Evolutionary conservation across 306 rosid species (phyloP).

Genomic region (Dicorynia guianensis): DNA sequence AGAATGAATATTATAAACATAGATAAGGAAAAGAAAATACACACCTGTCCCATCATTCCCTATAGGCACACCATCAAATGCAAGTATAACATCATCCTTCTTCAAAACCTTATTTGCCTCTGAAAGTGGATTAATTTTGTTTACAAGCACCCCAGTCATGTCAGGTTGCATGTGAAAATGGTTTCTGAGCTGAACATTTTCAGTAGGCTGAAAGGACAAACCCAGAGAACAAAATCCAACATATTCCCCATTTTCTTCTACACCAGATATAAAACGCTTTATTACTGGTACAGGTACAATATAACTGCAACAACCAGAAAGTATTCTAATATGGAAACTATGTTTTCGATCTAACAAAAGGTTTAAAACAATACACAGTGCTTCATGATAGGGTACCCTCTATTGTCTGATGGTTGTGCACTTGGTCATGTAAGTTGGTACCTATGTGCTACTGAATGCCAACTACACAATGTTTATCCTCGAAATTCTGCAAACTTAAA

Average conservation of each 20-base stretch:
- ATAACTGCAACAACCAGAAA: conserved; percentile 68
- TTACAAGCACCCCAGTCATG: conserved; percentile 88
- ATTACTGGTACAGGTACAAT: conserved; percentile 95
- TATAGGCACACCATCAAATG: conserved; percentile 84
- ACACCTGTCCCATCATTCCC: conserved; percentile 97
- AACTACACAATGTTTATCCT: not conserved
- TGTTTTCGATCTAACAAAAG: conserved; percentile 40
- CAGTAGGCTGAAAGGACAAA: conserved; percentile 87
- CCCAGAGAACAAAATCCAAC: conserved; percentile 94
- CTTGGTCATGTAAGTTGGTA: conserved; percentile 29
- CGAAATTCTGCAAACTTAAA: not conserved
- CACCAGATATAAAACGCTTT: conserved; percentile 86
- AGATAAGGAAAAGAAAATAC: conserved; percentile 31
- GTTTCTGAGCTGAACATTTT: conserved; percentile 84
- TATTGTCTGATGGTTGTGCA: conserved; percentile 28
- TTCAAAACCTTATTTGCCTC: conserved; percentile 75
- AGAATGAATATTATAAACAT: conserved; percentile 13
- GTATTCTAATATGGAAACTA: conserved; percentile 39
- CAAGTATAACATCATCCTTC: conserved; percentile 87
- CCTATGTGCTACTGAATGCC: not conserved
- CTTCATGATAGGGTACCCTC: conserved; percentile 31
- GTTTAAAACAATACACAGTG: conserved; percentile 10
- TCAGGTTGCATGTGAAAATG: conserved; percentile 74
- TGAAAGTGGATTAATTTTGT: conserved; percentile 89
- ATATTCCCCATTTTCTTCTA: conserved; percentile 87